Evolutionary conservation across 164 flowering plant species (phyloP).

Genomic region (Magnolia officinalis): DNA sequence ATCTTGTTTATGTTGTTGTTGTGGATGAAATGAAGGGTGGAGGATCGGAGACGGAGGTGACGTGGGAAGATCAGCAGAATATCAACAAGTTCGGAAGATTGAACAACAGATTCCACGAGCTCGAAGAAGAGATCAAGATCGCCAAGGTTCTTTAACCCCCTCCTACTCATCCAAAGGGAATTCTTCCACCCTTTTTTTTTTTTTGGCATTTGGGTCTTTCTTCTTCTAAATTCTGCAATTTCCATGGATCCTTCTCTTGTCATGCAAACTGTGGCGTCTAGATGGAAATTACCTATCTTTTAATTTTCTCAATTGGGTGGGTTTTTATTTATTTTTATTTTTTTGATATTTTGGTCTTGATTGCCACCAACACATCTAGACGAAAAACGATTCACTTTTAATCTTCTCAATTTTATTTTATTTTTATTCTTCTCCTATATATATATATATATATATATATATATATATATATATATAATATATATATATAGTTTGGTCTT

Average conservation of each 20-base stretch:
- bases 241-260: background rate
- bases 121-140: slow-evolving; percentile 80
- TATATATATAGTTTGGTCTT: no score
- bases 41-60: slow-evolving; percentile 75
- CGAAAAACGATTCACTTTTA: background rate
- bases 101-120: slow-evolving; percentile 85
- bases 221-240: no score
- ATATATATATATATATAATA: no score
- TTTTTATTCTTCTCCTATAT: background rate
- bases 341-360: no score
- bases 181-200: background rate
- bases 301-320: no score
- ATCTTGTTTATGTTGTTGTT: background rate
- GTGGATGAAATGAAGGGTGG: slow-evolving; percentile 29
- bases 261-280: background rate
- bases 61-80: slow-evolving; percentile 99
- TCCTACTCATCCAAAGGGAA: background rate
- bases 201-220: background rate
- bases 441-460: no score
- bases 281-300: background rate
- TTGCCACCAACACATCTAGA: no score
- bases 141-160: slow-evolving; percentile 49
- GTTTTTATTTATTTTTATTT: no score
- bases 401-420: no score
- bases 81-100: slow-evolving; percentile 85